These are phyloP conservation scores for Ceratobasidium sp. DNA, from an alignment of 1,284 basidiomycete species.

Conservation along the genomic window DNA sequence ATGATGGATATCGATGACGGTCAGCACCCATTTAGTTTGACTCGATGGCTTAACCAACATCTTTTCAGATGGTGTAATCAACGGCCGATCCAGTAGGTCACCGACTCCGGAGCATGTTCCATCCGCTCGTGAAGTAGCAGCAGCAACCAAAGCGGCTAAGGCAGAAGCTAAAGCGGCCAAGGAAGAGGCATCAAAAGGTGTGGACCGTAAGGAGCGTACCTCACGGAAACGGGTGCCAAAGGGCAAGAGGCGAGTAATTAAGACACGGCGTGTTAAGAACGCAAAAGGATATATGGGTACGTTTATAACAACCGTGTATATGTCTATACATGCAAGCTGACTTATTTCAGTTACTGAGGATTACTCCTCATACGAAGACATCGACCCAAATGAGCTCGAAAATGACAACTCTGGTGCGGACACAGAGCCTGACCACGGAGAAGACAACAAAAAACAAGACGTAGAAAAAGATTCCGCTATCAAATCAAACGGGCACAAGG, in stretches of 20 bases:
- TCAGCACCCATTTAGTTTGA: slow-evolving; percentile 50
- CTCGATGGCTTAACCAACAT: not conserved
- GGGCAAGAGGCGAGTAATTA: slow-evolving; percentile 74
- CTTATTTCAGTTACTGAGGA: slow-evolving; percentile 70
- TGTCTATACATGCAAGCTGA: slow-evolving; percentile 31
- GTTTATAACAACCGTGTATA: slow-evolving; percentile 45
- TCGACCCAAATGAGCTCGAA: slow-evolving; percentile 62
- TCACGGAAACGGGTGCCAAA: slow-evolving; percentile 64
- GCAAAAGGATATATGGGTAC: slow-evolving; percentile 76
- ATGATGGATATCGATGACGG: slow-evolving; percentile 84
- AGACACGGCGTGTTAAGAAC: slow-evolving; percentile 65
- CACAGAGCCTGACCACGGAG: slow-evolving; percentile 24
- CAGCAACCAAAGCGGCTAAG: slow-evolving; percentile 46
- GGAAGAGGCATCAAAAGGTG: slow-evolving; percentile 38
- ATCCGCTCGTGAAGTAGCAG: slow-evolving; percentile 33
- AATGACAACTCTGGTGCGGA: slow-evolving; percentile 49
- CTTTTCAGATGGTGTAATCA: slow-evolving; percentile 46
- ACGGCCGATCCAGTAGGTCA: slow-evolving; percentile 21
- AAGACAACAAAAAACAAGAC: slow-evolving; percentile 9
- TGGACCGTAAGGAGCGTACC: slow-evolving; percentile 32
- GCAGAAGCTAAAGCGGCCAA: slow-evolving; percentile 37
- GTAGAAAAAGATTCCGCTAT: not conserved
- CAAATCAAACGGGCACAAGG: not conserved
- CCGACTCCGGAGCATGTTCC: slow-evolving; percentile 46
- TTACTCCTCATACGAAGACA: slow-evolving; percentile 81